Evolutionary conservation across 306 rosid genomes (phyloP), one percentile per base, ranked within the genome.

Genomic region (Mimosa bimucronata): DNA sequence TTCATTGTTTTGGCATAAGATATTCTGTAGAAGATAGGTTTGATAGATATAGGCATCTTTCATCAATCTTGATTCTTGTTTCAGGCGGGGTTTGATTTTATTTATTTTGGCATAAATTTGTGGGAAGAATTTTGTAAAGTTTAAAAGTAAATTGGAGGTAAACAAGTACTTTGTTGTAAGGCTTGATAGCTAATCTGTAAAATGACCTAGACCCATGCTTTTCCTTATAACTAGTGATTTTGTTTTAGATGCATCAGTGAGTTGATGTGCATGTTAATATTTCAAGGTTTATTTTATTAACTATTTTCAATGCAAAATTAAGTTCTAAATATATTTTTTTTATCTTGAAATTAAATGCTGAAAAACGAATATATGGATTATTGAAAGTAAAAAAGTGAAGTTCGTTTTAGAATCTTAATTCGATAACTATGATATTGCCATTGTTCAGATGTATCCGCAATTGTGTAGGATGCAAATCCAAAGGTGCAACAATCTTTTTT

Each of bases 21-120:
- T 70, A 53, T 60, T 13, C 29, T 71, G 78, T 31, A 13, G 73
- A 50, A 67, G 68, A 44, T 78, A 66, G 37, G 40, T 52, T 7
- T 13, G 53, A 45, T 75, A 11, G 16, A 71, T 60, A 62, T n/a
- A 53, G 57, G 45, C 52, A 15, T 48, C 58, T 12, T 46, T 73
- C 14, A 68, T 73, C 14, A 68, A 9, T 60, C 21, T 31, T 67
- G 66, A 31, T 45, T 62, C 13, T 46, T 45, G 50, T 45, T 45
- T 15, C 3, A 0, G 50, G 18, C 5, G 15, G 18, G 2, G 18
- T 45, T 45, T 45, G 50, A 45, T 13, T 13, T 45, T 45, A 45
- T 15, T 45, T 45, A 9, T 13, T 3, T 11, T 45, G 50, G 9
- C 5, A 13, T 45, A 15, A 15, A 45, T 45, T 9, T 4, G 50